These are phyloP conservation scores for Lasiosphaeria miniovina DNA, from an alignment of 495 filamentous ascomycete species.

Conservation along the genomic window DNA sequence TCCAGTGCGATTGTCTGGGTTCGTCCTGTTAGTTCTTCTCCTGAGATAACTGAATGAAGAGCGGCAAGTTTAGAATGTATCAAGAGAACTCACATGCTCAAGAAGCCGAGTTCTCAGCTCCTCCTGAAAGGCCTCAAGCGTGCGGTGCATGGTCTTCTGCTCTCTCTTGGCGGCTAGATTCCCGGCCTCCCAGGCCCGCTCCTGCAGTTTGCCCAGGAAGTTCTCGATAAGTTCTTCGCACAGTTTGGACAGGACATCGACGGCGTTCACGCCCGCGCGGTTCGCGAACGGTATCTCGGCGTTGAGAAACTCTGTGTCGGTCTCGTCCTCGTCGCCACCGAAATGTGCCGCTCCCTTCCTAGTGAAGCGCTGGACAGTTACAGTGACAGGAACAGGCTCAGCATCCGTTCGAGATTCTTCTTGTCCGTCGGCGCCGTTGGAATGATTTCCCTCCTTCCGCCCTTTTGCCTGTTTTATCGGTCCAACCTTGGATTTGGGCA, in stretches of 20 bases:
- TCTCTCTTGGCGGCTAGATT: slow-evolving; percentile 46
- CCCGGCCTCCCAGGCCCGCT: slow-evolving; percentile 35
- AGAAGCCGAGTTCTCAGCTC: slow-evolving; percentile 64
- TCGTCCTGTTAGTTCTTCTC: no score
- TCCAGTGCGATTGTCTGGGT: slow-evolving; percentile 58
- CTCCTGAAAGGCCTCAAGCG: slow-evolving; percentile 64
- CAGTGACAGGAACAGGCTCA: slow-evolving; percentile 38
- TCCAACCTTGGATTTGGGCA: slow-evolving; percentile 16
- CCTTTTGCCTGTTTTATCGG: slow-evolving; percentile 18
- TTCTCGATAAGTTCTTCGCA: slow-evolving; percentile 64
- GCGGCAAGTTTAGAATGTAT: neutral
- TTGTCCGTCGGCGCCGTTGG: slow-evolving; percentile 9
- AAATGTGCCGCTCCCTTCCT: slow-evolving; percentile 20
- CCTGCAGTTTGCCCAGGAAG: slow-evolving; percentile 44
- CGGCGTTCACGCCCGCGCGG: slow-evolving; percentile 63
- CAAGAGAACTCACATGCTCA: slow-evolving; percentile 48
- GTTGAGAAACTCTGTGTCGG: slow-evolving; percentile 40
- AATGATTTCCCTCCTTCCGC: slow-evolving; percentile 14
- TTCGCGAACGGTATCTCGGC: slow-evolving; percentile 49
- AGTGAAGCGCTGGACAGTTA: slow-evolving; percentile 48
- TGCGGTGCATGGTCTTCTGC: slow-evolving; percentile 58
- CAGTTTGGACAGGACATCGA: slow-evolving; percentile 67
- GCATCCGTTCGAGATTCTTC: slow-evolving; percentile 21
- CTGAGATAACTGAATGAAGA: neutral
- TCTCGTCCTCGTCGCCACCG: slow-evolving; percentile 32